Percentiles rank a stretch among this genome's conserved stretches.
phyloP scores from a whole-genome alignment of 2,329 filamentous ascomycete species.

The Botrytis cinerea region DNA sequence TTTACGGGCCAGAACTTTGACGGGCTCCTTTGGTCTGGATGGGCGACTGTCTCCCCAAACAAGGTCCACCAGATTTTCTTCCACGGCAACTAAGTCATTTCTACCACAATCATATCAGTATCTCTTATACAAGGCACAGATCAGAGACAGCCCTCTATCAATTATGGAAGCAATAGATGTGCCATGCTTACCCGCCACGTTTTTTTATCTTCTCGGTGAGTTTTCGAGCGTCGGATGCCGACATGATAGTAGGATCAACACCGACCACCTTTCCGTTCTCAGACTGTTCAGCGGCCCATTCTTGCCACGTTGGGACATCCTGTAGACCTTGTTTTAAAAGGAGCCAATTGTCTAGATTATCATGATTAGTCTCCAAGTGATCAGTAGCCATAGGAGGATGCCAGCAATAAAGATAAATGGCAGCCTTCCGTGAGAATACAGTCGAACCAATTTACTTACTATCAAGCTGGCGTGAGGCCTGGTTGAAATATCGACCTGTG shows the following conservation, averaged over 20 bases:
- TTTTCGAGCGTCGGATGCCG: conserved; percentile 70
- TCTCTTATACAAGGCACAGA: background rate
- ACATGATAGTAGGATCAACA: conserved; percentile 86
- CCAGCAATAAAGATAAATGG: background rate
- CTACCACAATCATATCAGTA: conserved; percentile 17
- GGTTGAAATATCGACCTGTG: conserved; percentile 86
- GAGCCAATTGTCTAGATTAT: conserved; percentile 68
- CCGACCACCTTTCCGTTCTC: conserved; percentile 84
- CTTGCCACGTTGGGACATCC: conserved; percentile 95
- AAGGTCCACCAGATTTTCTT: conserved; percentile 83
- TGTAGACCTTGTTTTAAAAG: conserved; percentile 91
- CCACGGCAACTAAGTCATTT: conserved; percentile 67
- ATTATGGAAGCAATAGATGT: background rate
- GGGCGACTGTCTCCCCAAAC: conserved; percentile 83
- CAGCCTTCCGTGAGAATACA: background rate
- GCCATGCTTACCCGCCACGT: conserved; percentile 65
- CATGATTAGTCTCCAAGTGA: conserved; percentile 11
- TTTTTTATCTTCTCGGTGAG: conserved; percentile 85
- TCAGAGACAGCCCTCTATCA: background rate
- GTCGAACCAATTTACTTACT: conserved; percentile 34
- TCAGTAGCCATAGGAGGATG: background rate
- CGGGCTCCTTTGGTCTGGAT: conserved; percentile 70
- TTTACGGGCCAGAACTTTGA: conserved; percentile 69
- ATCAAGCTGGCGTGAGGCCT: conserved; percentile 88
- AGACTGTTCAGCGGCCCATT: conserved; percentile 89